These are phyloP conservation scores for Asterionellopsis glacialis DNA, from an alignment of 108 stramenopile genomes.

Conservation along the genomic window DNA sequence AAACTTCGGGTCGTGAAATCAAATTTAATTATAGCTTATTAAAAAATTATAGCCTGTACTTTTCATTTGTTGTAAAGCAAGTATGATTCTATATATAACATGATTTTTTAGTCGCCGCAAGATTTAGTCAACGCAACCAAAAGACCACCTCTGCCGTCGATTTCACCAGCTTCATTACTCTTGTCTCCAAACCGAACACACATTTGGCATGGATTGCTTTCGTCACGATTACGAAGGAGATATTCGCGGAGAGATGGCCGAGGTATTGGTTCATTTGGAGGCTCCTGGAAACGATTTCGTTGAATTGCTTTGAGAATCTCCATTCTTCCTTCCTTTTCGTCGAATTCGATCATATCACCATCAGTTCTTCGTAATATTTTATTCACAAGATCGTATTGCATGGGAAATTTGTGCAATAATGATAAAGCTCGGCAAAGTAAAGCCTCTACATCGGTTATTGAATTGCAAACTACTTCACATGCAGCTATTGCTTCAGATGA, in stretches of 20 bases:
- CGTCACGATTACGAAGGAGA: slow-evolving; percentile 61
- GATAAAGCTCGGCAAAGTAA: slow-evolving; percentile 61
- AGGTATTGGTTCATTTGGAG: slow-evolving; percentile 21
- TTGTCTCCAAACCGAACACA: slow-evolving; percentile 55
- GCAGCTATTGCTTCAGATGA: slow-evolving; percentile 43
- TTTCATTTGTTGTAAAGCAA: too few relatives aligned
- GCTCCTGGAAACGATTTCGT: slow-evolving; percentile 15
- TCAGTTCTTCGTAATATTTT: slow-evolving; percentile 48
- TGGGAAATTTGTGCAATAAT: slow-evolving; percentile 60
- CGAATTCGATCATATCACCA: slow-evolving; percentile 37
- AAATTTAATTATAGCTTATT: too few relatives aligned
- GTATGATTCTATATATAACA: too few relatives aligned
- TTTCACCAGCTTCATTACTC: slow-evolving; percentile 11
- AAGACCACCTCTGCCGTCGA: slow-evolving; percentile 29
- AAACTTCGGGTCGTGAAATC: too few relatives aligned
- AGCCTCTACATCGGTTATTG: slow-evolving; percentile 63
- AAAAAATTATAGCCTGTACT: too few relatives aligned
- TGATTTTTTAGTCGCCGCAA: too few relatives aligned
- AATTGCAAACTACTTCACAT: slow-evolving; percentile 76
- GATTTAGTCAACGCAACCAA: slow-evolving; percentile 34
- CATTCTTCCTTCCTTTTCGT: slow-evolving; percentile 31
- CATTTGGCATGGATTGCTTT: slow-evolving; percentile 65
- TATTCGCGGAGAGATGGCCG: slow-evolving; percentile 70
- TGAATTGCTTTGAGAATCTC: slow-evolving; percentile 53
- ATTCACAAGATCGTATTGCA: slow-evolving; percentile 57